phyloP scores from a whole-genome alignment of 169 alveolate genomes.

The Besnoitia besnoiti region DNA sequence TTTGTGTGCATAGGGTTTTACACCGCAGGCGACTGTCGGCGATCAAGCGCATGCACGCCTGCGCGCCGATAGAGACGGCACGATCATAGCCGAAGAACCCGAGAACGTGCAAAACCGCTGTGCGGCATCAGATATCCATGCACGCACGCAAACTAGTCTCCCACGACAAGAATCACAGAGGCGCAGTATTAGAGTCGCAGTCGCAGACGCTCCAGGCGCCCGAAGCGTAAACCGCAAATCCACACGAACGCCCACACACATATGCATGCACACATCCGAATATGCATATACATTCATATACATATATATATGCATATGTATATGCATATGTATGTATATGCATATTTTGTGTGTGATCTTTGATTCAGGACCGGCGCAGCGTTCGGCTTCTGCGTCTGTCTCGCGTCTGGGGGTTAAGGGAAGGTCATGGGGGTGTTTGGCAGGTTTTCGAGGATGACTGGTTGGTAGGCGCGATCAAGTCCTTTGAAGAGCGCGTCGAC shows the following conservation, averaged over 20 bases:
- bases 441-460: neutral
- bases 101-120: too few relatives aligned
- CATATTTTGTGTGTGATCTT: neutral
- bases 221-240: too few relatives aligned
- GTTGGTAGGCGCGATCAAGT: neutral
- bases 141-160: too few relatives aligned
- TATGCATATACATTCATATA: neutral
- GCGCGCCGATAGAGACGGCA: too few relatives aligned
- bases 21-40: too few relatives aligned
- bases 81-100: too few relatives aligned
- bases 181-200: too few relatives aligned
- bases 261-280: neutral
- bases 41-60: too few relatives aligned
- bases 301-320: neutral
- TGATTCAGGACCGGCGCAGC: neutral
- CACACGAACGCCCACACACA: neutral
- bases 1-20: too few relatives aligned
- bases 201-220: too few relatives aligned
- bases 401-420: neutral
- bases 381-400: neutral
- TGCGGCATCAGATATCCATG: too few relatives aligned
- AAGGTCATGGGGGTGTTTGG: neutral
- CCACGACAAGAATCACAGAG: too few relatives aligned
- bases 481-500: slow-evolving; percentile 12
- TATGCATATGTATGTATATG: neutral